Percentiles rank a stretch among this genome's conserved stretches.
These are phyloP conservation scores for Beauveria sp. DNA, from an alignment of 2,329 filamentous ascomycete genomes.

Conservation along the genomic window DNA sequence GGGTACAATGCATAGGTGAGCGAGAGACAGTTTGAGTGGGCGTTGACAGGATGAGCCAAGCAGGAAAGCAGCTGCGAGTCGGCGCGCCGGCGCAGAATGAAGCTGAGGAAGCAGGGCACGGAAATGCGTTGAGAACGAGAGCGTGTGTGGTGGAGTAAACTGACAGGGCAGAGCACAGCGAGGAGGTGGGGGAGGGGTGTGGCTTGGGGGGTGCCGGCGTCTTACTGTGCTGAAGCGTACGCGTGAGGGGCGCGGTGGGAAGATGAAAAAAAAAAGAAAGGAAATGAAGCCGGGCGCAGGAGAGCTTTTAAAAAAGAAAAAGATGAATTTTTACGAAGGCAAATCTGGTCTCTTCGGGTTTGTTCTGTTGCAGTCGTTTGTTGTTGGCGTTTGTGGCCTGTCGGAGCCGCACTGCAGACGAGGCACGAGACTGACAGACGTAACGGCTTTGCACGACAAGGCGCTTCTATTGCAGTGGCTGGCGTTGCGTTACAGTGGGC, in stretches of 20 bases:
- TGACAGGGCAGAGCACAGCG: neutral
- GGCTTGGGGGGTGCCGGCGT: neutral
- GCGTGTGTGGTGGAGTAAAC: slow-evolving; percentile 1
- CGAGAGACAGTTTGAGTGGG: neutral
- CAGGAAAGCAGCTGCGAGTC: neutral
- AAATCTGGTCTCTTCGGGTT: neutral
- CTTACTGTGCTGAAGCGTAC: slow-evolving; percentile 1
- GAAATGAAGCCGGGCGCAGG: neutral
- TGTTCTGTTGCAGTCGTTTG: neutral
- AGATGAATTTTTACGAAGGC: neutral
- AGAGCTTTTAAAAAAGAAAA: neutral
- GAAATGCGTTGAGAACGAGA: slow-evolving; percentile 10
- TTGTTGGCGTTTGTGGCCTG: neutral
- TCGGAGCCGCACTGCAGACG: neutral
- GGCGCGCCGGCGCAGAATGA: slow-evolving; percentile 11
- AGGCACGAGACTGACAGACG: too few relatives aligned
- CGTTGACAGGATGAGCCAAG: neutral
- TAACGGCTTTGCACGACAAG: too few relatives aligned
- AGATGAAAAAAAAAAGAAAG: neutral
- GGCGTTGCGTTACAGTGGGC: neutral
- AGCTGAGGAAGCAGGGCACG: slow-evolving; percentile 12
- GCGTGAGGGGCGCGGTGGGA: neutral
- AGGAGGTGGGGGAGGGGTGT: neutral
- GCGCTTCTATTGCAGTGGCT: too few relatives aligned
- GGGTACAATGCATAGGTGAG: neutral